phyloP scores from a whole-genome alignment of 176 grass and related monocot genomes.

The Themeda triandra region DNA sequence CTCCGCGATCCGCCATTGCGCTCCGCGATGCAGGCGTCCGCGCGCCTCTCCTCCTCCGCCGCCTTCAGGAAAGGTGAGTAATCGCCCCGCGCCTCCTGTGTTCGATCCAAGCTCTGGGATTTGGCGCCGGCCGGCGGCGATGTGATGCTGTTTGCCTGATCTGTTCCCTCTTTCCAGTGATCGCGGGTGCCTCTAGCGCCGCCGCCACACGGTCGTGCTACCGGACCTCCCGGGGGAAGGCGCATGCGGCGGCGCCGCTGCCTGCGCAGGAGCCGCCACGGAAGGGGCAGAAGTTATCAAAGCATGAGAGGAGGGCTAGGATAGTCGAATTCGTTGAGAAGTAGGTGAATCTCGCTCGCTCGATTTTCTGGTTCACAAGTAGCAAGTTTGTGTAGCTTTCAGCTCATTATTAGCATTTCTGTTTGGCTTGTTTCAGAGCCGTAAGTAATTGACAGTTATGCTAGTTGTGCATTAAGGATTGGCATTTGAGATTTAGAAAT shows the following conservation, averaged over 20 bases:
- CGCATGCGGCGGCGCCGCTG: conserved; percentile 47
- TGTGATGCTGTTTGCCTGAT: background rate
- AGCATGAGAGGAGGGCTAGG: conserved; percentile 32
- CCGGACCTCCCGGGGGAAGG: conserved; percentile 39
- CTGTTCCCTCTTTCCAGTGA: conserved; percentile 20
- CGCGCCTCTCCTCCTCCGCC: conserved; percentile 43
- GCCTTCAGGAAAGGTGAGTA: conserved; percentile 55
- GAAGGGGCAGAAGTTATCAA: conserved; percentile 34
- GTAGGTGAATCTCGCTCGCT: conserved; percentile 28
- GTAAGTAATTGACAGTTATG: background rate
- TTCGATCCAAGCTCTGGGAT: background rate
- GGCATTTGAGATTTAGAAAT: background rate
- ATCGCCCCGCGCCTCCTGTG: background rate
- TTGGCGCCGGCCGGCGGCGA: background rate
- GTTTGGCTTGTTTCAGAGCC: background rate
- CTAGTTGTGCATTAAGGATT: conserved; percentile 5
- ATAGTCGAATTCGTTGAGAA: conserved; percentile 57
- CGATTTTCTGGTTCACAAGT: background rate
- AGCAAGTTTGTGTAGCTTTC: background rate
- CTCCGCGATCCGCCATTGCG: conserved; percentile 1
- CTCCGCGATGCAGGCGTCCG: conserved; percentile 55
- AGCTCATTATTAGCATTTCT: conserved; percentile 5
- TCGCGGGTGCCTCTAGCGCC: conserved; percentile 36
- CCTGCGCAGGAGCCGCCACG: conserved; percentile 35
- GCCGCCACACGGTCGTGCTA: conserved; percentile 31